phyloP scores from a whole-genome alignment of 1,284 basidiomycete genomes.

The Anthracocystis setariae region DNA sequence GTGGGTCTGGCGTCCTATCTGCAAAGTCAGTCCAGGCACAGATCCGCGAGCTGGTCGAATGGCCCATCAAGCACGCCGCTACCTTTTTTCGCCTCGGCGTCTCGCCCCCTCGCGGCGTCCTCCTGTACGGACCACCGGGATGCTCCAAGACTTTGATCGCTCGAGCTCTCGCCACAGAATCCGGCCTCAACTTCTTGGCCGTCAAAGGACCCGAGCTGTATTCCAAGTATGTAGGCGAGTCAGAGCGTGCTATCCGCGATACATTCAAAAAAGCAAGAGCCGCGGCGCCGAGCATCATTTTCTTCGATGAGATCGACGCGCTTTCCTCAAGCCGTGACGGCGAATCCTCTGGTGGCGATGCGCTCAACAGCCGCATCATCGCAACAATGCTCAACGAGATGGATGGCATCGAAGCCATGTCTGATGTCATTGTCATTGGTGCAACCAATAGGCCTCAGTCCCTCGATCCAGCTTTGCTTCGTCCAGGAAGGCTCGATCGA shows the following conservation, averaged over 20 bases:
- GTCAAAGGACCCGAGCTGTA: conserved; percentile 97
- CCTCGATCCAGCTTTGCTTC: conserved; percentile 91
- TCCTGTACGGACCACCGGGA: conserved; percentile 96
- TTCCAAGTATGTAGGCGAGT: conserved; percentile 97
- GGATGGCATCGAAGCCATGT: conserved; percentile 94
- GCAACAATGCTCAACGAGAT: conserved; percentile 93
- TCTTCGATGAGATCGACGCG: conserved; percentile 98
- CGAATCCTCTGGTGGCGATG: conserved; percentile 70
- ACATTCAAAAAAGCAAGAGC: conserved; percentile 94
- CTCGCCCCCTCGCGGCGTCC: conserved; percentile 84
- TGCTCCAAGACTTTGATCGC: conserved; percentile 97
- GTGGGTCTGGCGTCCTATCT: conserved; percentile 30
- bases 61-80: conserved; percentile 87
- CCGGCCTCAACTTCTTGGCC: conserved; percentile 95
- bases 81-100: conserved; percentile 89
- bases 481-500: conserved; percentile 93
- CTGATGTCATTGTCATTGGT: conserved; percentile 91
- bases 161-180: conserved; percentile 91
- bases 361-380: conserved; percentile 85
- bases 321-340: conserved; percentile 81
- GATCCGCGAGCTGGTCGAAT: conserved; percentile 73
- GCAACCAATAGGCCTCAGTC: conserved; percentile 95
- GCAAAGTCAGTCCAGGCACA: conserved; percentile 55
- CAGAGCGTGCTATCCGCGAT: conserved; percentile 91
- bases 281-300: conserved; percentile 92